Conservation (phyloP, 1,284 basidiomycete genomes). For the Sutorius eximius region DNA sequence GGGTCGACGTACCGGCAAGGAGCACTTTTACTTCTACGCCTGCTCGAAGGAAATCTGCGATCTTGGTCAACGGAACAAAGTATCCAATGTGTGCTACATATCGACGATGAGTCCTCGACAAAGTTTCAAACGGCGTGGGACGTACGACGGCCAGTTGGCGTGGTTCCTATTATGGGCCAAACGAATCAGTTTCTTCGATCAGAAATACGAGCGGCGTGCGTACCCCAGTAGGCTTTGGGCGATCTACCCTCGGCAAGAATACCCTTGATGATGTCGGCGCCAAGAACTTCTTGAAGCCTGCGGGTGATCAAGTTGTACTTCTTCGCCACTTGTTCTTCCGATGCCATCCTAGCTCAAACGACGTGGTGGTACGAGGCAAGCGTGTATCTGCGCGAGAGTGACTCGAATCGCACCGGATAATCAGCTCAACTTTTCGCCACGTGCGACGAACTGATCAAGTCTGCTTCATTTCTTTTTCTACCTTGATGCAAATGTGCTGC, state of each 20-base stretch:
- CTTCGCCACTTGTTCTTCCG: slow-evolving; percentile 46
- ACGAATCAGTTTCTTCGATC: slow-evolving; percentile 2
- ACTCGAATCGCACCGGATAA: slow-evolving; percentile 13
- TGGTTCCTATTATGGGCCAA: slow-evolving; percentile 62
- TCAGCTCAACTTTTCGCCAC: slow-evolving; percentile 7
- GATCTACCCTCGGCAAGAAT: slow-evolving; percentile 78
- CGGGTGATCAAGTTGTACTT: slow-evolving; percentile 88
- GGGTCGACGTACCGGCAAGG: slow-evolving; percentile 67
- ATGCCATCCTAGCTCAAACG: slow-evolving; percentile 22
- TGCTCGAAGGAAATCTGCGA: slow-evolving; percentile 93
- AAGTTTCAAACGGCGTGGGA: slow-evolving; percentile 9
- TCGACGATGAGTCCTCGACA: neutral
- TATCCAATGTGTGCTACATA: slow-evolving; percentile 91
- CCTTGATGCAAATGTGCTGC: neutral
- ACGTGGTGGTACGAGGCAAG: slow-evolving; percentile 1
- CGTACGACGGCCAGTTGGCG: slow-evolving; percentile 92
- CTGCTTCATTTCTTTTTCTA: neutral
- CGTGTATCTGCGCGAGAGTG: slow-evolving; percentile 1
- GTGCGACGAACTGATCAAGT: slow-evolving; percentile 5
- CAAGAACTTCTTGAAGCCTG: slow-evolving; percentile 86
- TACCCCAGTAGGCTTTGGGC: slow-evolving; percentile 90
- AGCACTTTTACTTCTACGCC: slow-evolving; percentile 90
- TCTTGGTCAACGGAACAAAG: slow-evolving; percentile 94
- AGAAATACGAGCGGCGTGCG: slow-evolving; percentile 31
- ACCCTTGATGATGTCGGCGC: slow-evolving; percentile 80